A percentile compares a stretch with the other conserved stretches of the same genome.
phyloP scores from a whole-genome alignment of 2,329 filamentous ascomycete genomes.

The Teratosphaeria destructans region DNA sequence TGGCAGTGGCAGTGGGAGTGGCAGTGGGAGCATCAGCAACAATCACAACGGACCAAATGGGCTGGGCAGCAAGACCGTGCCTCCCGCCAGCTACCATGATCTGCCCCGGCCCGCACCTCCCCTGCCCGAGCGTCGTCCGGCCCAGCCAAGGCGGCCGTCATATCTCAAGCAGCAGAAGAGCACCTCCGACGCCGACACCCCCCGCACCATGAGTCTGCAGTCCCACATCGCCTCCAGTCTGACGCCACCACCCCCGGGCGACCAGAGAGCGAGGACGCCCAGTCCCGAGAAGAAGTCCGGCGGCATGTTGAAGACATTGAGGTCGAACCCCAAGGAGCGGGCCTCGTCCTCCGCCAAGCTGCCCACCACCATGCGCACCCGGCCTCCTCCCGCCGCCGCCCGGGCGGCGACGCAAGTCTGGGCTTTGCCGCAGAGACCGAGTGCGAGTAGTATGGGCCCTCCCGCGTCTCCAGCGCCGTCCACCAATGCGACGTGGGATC shows the following conservation, averaged over 20 bases:
- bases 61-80: constrained; percentile 72
- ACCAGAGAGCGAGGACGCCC: constrained; percentile 40
- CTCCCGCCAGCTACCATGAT: constrained; percentile 67
- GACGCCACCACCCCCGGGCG: constrained; percentile 9
- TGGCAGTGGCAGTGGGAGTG: too few species aligned
- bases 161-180: constrained; percentile 39
- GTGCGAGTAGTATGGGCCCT: constrained; percentile 9
- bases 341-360: constrained; percentile 32
- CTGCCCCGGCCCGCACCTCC: constrained; percentile 50
- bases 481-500: constrained; percentile 20
- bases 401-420: constrained; percentile 56
- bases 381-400: constrained; percentile 45
- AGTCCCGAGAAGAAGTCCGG: constrained; percentile 51
- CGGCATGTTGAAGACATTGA: constrained; percentile 38
- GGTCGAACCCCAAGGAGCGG: constrained; percentile 20
- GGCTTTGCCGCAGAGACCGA: constrained; percentile 23
- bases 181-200: constrained; percentile 8
- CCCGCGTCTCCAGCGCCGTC: not conserved
- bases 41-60: not conserved
- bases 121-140: constrained; percentile 12
- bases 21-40: too few species aligned
- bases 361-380: constrained; percentile 32
- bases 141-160: constrained; percentile 35
- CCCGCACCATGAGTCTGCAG: constrained; percentile 19
- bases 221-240: constrained; percentile 9